Evolutionary conservation across 2,329 filamentous ascomycete species (phyloP).

Genomic region (Mycosphaerella arachidis): DNA sequence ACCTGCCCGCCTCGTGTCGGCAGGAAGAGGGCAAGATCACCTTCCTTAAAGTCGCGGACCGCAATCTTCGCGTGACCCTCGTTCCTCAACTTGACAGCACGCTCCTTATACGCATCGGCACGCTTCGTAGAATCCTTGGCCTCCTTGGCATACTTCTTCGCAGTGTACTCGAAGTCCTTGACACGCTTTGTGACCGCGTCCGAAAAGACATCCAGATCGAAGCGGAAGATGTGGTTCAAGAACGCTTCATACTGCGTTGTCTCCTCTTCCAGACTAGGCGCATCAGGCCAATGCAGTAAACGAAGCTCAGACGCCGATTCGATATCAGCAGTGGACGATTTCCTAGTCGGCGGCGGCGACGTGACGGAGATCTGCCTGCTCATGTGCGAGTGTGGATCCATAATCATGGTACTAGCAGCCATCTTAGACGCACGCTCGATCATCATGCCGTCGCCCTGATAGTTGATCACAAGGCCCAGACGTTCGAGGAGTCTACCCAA

Average conservation of each 20-base stretch:
- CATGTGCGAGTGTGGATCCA: constrained; percentile 39
- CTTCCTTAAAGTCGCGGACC: constrained; percentile 92
- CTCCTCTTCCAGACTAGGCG: constrained; percentile 61
- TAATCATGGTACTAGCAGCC: constrained; percentile 43
- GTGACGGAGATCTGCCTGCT: constrained; percentile 51
- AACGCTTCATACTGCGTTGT: constrained; percentile 70
- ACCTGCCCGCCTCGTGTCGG: constrained; percentile 84
- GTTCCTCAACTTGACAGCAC: constrained; percentile 71
- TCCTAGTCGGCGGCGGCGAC: constrained; percentile 52
- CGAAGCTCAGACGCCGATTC: constrained; percentile 54
- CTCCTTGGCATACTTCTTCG: constrained; percentile 89
- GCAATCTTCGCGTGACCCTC: constrained; percentile 96
- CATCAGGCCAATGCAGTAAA: constrained; percentile 77
- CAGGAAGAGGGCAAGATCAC: constrained; percentile 87
- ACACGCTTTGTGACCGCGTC: constrained; percentile 84
- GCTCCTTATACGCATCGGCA: constrained; percentile 66
- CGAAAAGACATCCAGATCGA: constrained; percentile 78
- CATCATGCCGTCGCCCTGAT: constrained; percentile 63
- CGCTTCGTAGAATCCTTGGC: constrained; percentile 53
- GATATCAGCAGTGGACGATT: constrained; percentile 46
- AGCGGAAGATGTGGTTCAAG: constrained; percentile 66
- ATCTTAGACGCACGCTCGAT: constrained; percentile 67
- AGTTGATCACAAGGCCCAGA: constrained; percentile 75
- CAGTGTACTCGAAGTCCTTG: constrained; percentile 88
- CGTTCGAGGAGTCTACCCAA: constrained; percentile 79